Evolutionary conservation across 306 rosid genomes (phyloP).

Genomic region (Prunus kanzakura): DNA sequence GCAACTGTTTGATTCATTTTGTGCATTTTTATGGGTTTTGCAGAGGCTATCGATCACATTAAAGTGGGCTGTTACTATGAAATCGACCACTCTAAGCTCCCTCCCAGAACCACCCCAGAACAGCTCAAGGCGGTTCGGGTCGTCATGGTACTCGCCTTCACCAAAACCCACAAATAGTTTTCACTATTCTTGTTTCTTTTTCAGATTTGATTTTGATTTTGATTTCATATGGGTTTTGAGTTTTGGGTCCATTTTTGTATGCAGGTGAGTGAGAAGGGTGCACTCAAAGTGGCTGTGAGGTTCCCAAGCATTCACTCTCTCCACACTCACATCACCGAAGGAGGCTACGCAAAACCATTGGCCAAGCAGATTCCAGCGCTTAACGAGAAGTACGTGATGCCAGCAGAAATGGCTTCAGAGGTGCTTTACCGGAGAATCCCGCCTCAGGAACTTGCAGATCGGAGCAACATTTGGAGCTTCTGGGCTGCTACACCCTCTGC

Average conservation of each 20-base stretch:
- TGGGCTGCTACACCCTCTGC: slow-evolving; percentile 45
- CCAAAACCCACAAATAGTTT: neutral
- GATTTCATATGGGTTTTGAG: slow-evolving; percentile 2
- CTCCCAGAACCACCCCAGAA: slow-evolving; percentile 38
- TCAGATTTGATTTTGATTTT: neutral
- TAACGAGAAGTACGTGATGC: slow-evolving; percentile 59
- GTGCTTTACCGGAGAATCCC: slow-evolving; percentile 53
- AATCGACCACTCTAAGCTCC: slow-evolving; percentile 60
- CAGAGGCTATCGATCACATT: slow-evolving; percentile 45
- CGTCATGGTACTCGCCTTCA: slow-evolving; percentile 52
- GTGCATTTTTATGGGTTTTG: neutral
- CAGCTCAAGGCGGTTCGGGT: slow-evolving; percentile 54
- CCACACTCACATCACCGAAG: slow-evolving; percentile 43
- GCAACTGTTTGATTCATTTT: too few species aligned
- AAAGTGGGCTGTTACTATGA: slow-evolving; percentile 64
- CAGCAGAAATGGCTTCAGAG: slow-evolving; percentile 42
- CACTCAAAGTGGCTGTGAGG: slow-evolving; percentile 47
- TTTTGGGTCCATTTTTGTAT: neutral
- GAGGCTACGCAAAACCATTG: slow-evolving; percentile 25
- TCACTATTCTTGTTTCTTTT: neutral
- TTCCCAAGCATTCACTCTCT: slow-evolving; percentile 72
- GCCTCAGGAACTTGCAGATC: slow-evolving; percentile 38
- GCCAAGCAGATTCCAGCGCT: slow-evolving; percentile 58
- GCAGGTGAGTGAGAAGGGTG: slow-evolving; percentile 59
- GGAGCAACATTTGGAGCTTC: slow-evolving; percentile 54